These are phyloP conservation scores for Lachancea kluyveri DNA, from an alignment of 805 yeast species.

Conservation along the genomic window DNA sequence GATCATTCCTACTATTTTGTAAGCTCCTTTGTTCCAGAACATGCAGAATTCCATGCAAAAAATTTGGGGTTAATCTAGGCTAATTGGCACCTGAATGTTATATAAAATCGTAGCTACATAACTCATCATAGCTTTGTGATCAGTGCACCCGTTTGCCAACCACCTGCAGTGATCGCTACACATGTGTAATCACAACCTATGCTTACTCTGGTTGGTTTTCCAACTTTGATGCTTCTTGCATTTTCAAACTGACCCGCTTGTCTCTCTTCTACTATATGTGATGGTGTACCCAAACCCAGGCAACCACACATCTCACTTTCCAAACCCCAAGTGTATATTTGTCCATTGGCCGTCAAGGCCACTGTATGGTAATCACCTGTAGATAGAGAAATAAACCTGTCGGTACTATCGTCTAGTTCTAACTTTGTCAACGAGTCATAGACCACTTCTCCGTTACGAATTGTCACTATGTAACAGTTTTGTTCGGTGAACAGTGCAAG, in stretches of 20 bases:
- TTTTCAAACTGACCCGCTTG: conserved; percentile 29
- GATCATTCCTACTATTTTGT: conserved; percentile 91
- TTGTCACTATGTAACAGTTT: conserved; percentile 30
- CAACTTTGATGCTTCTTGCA: conserved; percentile 29
- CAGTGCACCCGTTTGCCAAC: conserved; percentile 76
- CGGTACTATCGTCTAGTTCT: conserved; percentile 32
- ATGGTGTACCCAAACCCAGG: conserved; percentile 52
- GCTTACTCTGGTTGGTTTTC: conserved; percentile 38
- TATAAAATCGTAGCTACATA: conserved; percentile 3
- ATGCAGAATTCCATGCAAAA: conserved; percentile 83
- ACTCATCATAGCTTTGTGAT: conserved; percentile 21
- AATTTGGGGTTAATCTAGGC: conserved; percentile 34
- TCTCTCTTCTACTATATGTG: conserved; percentile 14
- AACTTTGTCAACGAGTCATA: conserved; percentile 10
- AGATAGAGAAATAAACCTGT: conserved; percentile 46
- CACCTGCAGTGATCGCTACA: conserved; percentile 63
- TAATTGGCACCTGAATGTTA: not conserved
- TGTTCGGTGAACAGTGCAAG: conserved; percentile 52
- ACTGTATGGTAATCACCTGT: conserved; percentile 69
- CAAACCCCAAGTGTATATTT: conserved; percentile 59
- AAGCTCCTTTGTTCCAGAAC: conserved; percentile 71
- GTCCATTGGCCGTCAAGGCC: conserved; percentile 56
- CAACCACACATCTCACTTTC: conserved; percentile 63
- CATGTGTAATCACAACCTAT: conserved; percentile 38
- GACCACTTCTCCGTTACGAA: conserved; percentile 15